A percentile compares a stretch with the other conserved stretches of the same genome.
phyloP scores from a whole-genome alignment of 2,329 filamentous ascomycete genomes.

The Sphaerulina populicola region DNA sequence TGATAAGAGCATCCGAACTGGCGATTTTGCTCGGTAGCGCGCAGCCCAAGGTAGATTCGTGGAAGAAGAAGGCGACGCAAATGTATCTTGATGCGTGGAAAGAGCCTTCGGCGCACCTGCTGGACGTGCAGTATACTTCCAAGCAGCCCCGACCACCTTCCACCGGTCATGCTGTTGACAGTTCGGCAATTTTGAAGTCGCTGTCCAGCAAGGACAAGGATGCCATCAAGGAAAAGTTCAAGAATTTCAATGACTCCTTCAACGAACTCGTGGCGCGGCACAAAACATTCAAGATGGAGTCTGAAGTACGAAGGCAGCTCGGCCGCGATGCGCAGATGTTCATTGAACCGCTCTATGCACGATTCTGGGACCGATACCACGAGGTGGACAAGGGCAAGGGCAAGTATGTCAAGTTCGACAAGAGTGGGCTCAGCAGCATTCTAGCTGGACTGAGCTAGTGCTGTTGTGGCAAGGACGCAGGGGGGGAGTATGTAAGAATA shows the following conservation, averaged over 20 bases:
- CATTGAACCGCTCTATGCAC: slow-evolving; percentile 85
- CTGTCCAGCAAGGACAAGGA: slow-evolving; percentile 88
- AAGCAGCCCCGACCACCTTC: slow-evolving; percentile 63
- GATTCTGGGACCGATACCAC: slow-evolving; percentile 96
- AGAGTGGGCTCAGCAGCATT: slow-evolving; percentile 62
- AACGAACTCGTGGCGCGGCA: slow-evolving; percentile 80
- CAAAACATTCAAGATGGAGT: slow-evolving; percentile 80
- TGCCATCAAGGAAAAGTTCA: slow-evolving; percentile 91
- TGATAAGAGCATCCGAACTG: slow-evolving; percentile 74
- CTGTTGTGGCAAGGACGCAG: not conserved
- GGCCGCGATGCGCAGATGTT: slow-evolving; percentile 79
- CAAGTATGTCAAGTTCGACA: slow-evolving; percentile 98
- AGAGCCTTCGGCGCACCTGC: slow-evolving; percentile 73
- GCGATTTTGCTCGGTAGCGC: slow-evolving; percentile 52
- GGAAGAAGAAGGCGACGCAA: slow-evolving; percentile 76
- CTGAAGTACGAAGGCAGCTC: slow-evolving; percentile 73
- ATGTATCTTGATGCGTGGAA: slow-evolving; percentile 82
- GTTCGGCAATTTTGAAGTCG: slow-evolving; percentile 71
- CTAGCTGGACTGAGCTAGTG: slow-evolving; percentile 34
- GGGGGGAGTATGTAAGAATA: not conserved
- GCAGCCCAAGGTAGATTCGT: slow-evolving; percentile 59
- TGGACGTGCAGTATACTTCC: slow-evolving; percentile 88
- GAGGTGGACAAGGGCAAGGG: slow-evolving; percentile 96
- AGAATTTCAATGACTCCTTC: slow-evolving; percentile 80
- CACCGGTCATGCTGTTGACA: slow-evolving; percentile 59